Evolutionary conservation across 805 yeast species (phyloP).

Genomic region (Yarrowia sp.): DNA sequence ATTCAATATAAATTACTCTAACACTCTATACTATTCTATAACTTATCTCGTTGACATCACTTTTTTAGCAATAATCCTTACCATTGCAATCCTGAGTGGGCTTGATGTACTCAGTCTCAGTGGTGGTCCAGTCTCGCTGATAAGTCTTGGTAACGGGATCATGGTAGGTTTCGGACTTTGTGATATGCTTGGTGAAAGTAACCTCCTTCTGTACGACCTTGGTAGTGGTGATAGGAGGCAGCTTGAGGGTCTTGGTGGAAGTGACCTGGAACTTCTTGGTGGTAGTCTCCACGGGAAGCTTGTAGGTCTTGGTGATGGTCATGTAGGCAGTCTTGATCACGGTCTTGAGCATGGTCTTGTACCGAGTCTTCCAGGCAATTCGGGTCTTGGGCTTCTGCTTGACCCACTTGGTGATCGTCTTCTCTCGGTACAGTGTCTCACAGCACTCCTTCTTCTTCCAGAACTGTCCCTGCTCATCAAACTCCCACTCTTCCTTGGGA

Average conservation of each 20-base stretch:
- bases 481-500: slow-evolving; percentile 10
- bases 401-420: slow-evolving; percentile 10
- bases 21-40: not conserved
- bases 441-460: slow-evolving; percentile 28
- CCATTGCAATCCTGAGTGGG: slow-evolving; percentile 15
- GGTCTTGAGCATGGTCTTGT: slow-evolving; percentile 22
- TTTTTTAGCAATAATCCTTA: not conserved
- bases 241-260: slow-evolving; percentile 21
- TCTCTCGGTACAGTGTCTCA: not conserved
- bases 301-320: slow-evolving; percentile 22
- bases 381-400: slow-evolving; percentile 12
- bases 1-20: not conserved
- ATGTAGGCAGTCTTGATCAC: slow-evolving; percentile 3
- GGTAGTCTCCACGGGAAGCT: slow-evolving; percentile 2
- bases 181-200: not conserved
- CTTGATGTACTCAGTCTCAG: not conserved
- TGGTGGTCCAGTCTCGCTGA: not conserved
- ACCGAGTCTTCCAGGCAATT: not conserved
- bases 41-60: not conserved
- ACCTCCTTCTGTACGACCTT: not conserved
- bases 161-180: not conserved
- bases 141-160: slow-evolving; percentile 12
- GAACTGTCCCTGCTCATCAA: slow-evolving; percentile 5
- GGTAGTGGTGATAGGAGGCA: slow-evolving; percentile 2
- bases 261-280: slow-evolving; percentile 1